Base-by-base conservation (phyloP, 768 basidiomycete genomes). In the Cystobasidium tubakii region DNA sequence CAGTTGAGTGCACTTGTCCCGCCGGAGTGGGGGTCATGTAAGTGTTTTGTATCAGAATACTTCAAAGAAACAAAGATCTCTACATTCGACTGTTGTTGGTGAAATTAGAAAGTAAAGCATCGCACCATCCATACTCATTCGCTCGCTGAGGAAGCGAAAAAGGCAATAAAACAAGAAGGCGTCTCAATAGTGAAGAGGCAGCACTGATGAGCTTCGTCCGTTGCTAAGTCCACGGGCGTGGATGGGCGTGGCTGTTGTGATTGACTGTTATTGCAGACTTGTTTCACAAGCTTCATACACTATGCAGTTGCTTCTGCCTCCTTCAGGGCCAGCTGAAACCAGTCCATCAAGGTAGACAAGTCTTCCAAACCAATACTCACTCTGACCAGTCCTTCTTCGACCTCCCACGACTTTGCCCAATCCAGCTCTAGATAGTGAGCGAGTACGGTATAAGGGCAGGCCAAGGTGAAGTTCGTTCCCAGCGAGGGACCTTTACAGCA, bases 401-500 rank as follows among this genome's bases (percentile, higher is more conserved):
- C 91, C 23, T 91, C 93, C 81, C 86, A 95, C 75, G 84, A 82
- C 63, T 86, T 88, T 19, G 94, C 95, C 95, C 95, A 99, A 43
- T 89, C 90, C 75, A 95, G 82, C 81, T 99, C 95, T 0, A 82
- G 79, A 77, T 87, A 97, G 81, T 98, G 95, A 43, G 91, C 95
- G 29, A 99, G 84, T 73, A 98, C 87, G 12, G 91, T 90, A 80
- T 91, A 98, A 29, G 94, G 95, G 77, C 88, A 93, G 36, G 92
- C 92, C 34, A 98, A 85, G 1, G 95, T 97, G 81, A 97, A 97
- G 84, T 92, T 96, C 25, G 95, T 97, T 1, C 95, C 95, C 44
- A 84, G 77, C 33, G 79, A 80, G 0, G 95, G 95, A 1, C 95
- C 95, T 80, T 98, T 99, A 76, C 86, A 85, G 81, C 88, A 92